phyloP scores from a whole-genome alignment of 345 rosid species.

The Gynandropsis gynandra region DNA sequence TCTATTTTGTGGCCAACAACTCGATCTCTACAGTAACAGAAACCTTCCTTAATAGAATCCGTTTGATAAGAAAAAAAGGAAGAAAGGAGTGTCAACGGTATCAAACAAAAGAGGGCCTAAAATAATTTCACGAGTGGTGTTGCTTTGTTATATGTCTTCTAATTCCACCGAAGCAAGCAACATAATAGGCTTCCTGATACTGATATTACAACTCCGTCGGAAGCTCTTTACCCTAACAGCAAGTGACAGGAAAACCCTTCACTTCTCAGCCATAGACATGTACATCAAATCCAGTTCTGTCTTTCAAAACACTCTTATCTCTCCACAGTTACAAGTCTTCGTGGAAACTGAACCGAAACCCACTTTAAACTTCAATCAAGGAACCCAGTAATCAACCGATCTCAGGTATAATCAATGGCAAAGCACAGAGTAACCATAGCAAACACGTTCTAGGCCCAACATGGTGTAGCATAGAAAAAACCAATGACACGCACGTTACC shows the following conservation, averaged over 20 bases:
- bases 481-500: background rate
- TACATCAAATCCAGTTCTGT: background rate
- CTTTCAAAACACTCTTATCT: background rate
- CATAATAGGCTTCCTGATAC: too few species aligned
- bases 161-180: too few species aligned
- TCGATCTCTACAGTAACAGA: background rate
- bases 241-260: background rate
- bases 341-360: conserved; percentile 2
- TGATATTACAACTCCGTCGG: too few species aligned
- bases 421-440: background rate
- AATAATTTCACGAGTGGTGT: background rate
- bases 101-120: background rate
- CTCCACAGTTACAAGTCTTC: conserved; percentile 5
- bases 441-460: conserved; percentile 1
- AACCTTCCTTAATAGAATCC: background rate
- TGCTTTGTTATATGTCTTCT: too few species aligned
- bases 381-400: background rate
- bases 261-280: background rate
- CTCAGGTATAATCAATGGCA: background rate
- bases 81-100: too few species aligned
- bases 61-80: background rate
- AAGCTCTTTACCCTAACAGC: background rate
- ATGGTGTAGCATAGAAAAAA: background rate
- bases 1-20: background rate
- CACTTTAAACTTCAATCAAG: background rate